Base-by-base conservation (phyloP, 805 yeast genomes). In the Saccharomycopsis sp. region DNA sequence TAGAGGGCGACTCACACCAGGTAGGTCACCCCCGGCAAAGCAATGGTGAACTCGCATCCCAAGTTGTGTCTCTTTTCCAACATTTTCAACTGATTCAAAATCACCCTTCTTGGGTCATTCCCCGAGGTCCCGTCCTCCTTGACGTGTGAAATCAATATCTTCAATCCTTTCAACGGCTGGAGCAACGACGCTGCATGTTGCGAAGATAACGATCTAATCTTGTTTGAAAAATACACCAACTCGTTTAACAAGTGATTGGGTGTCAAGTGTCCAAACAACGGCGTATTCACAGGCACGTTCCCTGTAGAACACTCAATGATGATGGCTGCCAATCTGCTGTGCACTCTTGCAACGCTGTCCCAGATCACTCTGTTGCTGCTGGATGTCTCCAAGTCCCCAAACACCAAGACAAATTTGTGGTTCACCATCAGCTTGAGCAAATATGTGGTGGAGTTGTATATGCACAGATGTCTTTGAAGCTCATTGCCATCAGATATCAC, bases 331-430 rank as follows among this genome's bases (percentile, higher is more conserved):
- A 87, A 59, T 10, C 57, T 44, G 3, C 62, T 56, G 3, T 59
- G 35, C 0, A 62, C 52, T n/a, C 9, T 9, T 25, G 27, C 27
- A 1, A 80, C 63, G 15, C 57, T 49, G 3, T 55, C 39, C 95
- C 95, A 85, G 3, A 84, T 68, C 1, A 45, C 38, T 6, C 45
- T 38, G 37, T 52, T 46, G 32, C 73, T 69, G 4, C 52, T 30
- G 54, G 84, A 94, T 36, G 80, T 69, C 54, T 87, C 95, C 26
- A 84, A 73, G 55, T 87, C 96, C 1, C 96, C 96, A 67, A 86
- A 85, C 2, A 81, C 57, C 6, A 86, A 56, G 2, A 86, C 36
- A 17, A 64, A 61, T 6, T 63, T 49, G 9, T 59, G 51, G 1
- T 65, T 50, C 0, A 25, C 20, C 3, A 36, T 51, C 34, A 69